Conservation (phyloP, 257 asterid genomes). For the Henckelia pumila region DNA sequence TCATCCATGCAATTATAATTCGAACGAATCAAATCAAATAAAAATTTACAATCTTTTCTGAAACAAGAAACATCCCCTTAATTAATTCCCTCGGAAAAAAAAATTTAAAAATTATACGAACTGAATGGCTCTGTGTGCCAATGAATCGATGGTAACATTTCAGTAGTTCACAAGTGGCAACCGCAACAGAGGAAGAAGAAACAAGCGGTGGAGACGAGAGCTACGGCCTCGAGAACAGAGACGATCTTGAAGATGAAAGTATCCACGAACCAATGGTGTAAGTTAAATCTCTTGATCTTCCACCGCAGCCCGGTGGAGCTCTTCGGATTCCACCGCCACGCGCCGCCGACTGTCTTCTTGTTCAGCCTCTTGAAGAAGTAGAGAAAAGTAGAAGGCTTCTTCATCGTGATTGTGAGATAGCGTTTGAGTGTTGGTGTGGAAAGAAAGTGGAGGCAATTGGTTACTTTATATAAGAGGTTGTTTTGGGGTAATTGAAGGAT, state of each 20-base stretch:
- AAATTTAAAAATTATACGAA: too few relatives aligned
- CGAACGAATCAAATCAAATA: too few relatives aligned
- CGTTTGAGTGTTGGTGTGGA: too few relatives aligned
- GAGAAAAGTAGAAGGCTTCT: slow-evolving; percentile 39
- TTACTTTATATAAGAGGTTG: background rate
- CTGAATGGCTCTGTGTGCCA: too few relatives aligned
- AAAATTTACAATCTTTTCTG: too few relatives aligned
- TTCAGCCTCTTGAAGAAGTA: slow-evolving; percentile 48
- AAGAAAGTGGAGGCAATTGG: background rate
- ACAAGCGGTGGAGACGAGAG: slow-evolving; percentile 47
- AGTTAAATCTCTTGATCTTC: slow-evolving; percentile 45
- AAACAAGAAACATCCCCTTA: too few relatives aligned
- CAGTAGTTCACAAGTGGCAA: slow-evolving; percentile 60
- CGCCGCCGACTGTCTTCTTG: slow-evolving; percentile 33
- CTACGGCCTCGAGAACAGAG: slow-evolving; percentile 55
- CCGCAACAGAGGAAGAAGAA: slow-evolving; percentile 83
- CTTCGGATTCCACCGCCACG: slow-evolving; percentile 49
- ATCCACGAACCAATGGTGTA: slow-evolving; percentile 60
- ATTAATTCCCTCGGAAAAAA: too few relatives aligned
- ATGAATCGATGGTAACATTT: too few relatives aligned
- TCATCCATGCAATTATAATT: too few relatives aligned
- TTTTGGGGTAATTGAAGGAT: background rate
- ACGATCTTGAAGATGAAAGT: slow-evolving; percentile 54
- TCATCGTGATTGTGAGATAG: slow-evolving; percentile 28
- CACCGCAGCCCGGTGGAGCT: slow-evolving; percentile 57